phyloP scores from a whole-genome alignment of 2,329 filamentous ascomycete species.

The Simplicillium aogashimaense region DNA sequence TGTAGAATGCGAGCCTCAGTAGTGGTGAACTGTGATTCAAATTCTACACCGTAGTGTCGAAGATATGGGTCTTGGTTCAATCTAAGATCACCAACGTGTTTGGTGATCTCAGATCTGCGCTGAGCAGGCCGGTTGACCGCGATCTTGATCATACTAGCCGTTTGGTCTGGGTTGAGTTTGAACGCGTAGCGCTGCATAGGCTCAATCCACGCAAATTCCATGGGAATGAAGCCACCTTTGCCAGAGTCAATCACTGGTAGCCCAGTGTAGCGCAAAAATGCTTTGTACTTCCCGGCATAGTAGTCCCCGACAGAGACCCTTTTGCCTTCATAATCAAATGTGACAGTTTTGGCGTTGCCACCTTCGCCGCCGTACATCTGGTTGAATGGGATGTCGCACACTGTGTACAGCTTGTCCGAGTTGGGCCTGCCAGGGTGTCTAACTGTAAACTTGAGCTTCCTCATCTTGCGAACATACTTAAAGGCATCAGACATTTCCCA shows the following conservation, averaged over 20 bases:
- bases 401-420: conserved; percentile 37
- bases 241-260: conserved; percentile 50
- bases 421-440: conserved; percentile 35
- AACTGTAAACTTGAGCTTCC: conserved; percentile 46
- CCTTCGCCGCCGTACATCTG: conserved; percentile 32
- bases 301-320: conserved; percentile 40
- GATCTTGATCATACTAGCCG: conserved; percentile 82
- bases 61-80: conserved; percentile 65
- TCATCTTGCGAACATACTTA: conserved; percentile 41
- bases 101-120: conserved; percentile 56
- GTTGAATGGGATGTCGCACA: conserved; percentile 41
- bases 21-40: conserved; percentile 53
- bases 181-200: conserved; percentile 51
- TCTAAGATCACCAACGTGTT: conserved; percentile 46
- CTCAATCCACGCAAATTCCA: conserved; percentile 47
- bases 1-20: conserved; percentile 63
- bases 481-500: conserved; percentile 39
- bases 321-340: conserved; percentile 42
- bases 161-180: conserved; percentile 56
- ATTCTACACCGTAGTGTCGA: conserved; percentile 60
- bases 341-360: conserved; percentile 38
- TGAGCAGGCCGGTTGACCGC: conserved; percentile 67
- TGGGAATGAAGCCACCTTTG: conserved; percentile 45
- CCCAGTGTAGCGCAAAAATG: conserved; percentile 32
- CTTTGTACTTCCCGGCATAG: conserved; percentile 44